phyloP scores from a whole-genome alignment of 176 grass and related monocot genomes.

The Triticum timopheevii region DNA sequence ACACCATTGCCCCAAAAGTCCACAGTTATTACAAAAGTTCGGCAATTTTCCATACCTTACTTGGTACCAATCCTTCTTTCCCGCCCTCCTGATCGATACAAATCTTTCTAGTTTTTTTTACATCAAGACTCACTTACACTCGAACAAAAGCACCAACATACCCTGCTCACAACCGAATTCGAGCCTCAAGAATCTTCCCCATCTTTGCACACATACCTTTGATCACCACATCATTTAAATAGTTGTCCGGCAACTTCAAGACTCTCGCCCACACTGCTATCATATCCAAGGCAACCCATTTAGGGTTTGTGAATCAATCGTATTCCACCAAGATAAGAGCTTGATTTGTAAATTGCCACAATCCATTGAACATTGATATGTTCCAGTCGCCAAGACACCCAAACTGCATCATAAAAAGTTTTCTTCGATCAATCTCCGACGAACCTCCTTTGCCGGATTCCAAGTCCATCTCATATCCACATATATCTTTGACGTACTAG shows the following conservation, averaged over 20 bases:
- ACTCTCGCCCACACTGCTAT: not conserved
- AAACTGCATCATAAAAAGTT: too few species aligned
- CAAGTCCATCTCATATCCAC: too few species aligned
- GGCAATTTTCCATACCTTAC: not conserved
- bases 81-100: not conserved
- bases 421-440: too few species aligned
- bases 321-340: too few species aligned
- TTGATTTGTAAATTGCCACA: too few species aligned
- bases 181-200: not conserved
- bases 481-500: too few species aligned
- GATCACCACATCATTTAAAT: not conserved
- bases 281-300: not conserved
- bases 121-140: not conserved
- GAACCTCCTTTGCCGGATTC: too few species aligned
- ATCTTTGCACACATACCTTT: not conserved
- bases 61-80: not conserved
- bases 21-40: not conserved
- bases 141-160: not conserved
- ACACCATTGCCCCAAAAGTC: not conserved
- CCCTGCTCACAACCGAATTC: not conserved
- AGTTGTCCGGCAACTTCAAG: not conserved
- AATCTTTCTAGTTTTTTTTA: not conserved
- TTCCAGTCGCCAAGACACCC: too few species aligned
- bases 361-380: too few species aligned
- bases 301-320: not conserved